Conservation (phyloP, 257 asterid genomes). For the Solanum sejunctum region DNA sequence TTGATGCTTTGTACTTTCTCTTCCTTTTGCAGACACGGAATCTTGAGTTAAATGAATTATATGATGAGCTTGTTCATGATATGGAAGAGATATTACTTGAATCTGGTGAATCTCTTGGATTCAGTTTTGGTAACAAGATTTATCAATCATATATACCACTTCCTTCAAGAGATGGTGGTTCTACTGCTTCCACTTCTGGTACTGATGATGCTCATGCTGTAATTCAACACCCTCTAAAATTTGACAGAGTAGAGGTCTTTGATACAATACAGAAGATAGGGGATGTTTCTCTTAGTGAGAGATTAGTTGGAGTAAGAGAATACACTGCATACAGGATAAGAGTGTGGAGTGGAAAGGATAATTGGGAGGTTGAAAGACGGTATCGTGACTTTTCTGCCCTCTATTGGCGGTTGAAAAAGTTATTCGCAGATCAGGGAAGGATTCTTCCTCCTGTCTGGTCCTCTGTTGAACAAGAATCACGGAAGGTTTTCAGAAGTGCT, state of each 20-base stretch:
- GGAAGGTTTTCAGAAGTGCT: conserved; percentile 73
- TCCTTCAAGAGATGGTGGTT: conserved; percentile 80
- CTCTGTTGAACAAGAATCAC: conserved; percentile 66
- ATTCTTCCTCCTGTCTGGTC: conserved; percentile 77
- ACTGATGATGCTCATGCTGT: conserved; percentile 35
- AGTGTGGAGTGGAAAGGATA: conserved; percentile 52
- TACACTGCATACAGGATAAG: conserved; percentile 64
- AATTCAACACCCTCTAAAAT: conserved; percentile 38
- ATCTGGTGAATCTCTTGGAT: conserved; percentile 40
- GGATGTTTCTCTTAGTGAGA: conserved; percentile 75
- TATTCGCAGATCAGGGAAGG: conserved; percentile 56
- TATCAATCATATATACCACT: conserved; percentile 33
- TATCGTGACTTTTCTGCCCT: conserved; percentile 82
- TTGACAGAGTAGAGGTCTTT: conserved; percentile 63
- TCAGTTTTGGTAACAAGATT: conserved; percentile 22
- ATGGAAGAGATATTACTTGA: conserved; percentile 93
- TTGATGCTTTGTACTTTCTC: neutral
- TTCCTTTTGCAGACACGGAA: conserved; percentile 36
- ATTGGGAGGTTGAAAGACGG: conserved; percentile 81
- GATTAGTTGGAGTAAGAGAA: conserved; percentile 76
- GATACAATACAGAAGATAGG: conserved; percentile 77
- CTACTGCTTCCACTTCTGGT: conserved; percentile 88
- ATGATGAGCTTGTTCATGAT: conserved; percentile 74
- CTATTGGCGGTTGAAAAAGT: conserved; percentile 47
- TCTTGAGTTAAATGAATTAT: conserved; percentile 44